These are phyloP conservation scores for Noccaea bulbosa DNA, from an alignment of 345 rosid genomes.

Conservation along the genomic window DNA sequence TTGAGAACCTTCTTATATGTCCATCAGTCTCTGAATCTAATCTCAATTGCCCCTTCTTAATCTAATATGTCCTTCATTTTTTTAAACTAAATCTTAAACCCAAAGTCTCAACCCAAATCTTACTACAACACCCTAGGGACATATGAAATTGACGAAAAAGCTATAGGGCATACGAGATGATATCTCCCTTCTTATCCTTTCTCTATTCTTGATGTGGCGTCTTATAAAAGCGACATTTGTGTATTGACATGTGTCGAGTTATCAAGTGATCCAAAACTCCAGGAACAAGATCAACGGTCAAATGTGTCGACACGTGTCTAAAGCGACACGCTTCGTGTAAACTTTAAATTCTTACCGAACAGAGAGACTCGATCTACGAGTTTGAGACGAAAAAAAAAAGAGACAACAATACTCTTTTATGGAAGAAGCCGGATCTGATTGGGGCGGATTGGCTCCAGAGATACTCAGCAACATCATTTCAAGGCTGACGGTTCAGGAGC, in stretches of 20 bases:
- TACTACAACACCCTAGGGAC: too few relatives aligned
- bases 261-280: slow-evolving; percentile 28
- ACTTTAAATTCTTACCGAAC: slow-evolving; percentile 16
- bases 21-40: too few relatives aligned
- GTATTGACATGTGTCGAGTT: not conserved
- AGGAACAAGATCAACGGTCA: slow-evolving; percentile 34
- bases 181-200: too few relatives aligned
- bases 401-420: not conserved
- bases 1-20: slow-evolving; percentile 21
- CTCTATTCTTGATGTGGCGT: slow-evolving; percentile 27
- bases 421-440: slow-evolving; percentile 47
- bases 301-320: slow-evolving; percentile 25
- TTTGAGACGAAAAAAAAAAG: not conserved
- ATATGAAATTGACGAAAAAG: too few relatives aligned
- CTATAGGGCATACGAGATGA: too few relatives aligned
- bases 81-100: too few relatives aligned
- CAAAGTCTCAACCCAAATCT: too few relatives aligned
- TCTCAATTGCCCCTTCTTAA: too few relatives aligned
- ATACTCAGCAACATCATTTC: slow-evolving; percentile 73
- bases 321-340: slow-evolving; percentile 4
- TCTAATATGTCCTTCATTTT: too few relatives aligned
- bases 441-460: slow-evolving; percentile 79
- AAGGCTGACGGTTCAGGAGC: slow-evolving; percentile 60
- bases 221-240: slow-evolving; percentile 17
- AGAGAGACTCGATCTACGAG: not conserved